A percentile compares a stretch with the other conserved stretches of the same genome.
phyloP scores from a whole-genome alignment of 1,139 yeast genomes.

The Suhomyces anneliseae region DNA sequence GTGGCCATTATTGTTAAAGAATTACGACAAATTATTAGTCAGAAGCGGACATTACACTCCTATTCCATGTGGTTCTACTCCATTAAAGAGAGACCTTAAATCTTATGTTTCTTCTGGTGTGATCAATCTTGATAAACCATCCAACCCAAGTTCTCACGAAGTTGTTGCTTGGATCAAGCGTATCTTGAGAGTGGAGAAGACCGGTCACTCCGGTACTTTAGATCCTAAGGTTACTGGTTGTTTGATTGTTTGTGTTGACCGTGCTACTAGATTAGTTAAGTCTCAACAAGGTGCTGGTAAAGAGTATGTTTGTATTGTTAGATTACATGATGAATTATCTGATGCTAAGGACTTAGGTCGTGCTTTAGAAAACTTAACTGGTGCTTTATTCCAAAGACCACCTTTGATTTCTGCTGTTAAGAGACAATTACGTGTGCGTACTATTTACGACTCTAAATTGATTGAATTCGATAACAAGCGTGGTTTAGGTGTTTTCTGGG shows the following conservation, averaged over 20 bases:
- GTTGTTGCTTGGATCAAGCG: slow-evolving; percentile 99
- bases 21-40: slow-evolving; percentile 89
- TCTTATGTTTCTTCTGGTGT: slow-evolving; percentile 92
- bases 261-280: slow-evolving; percentile 96
- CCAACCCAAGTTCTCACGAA: slow-evolving; percentile 97
- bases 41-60: slow-evolving; percentile 98
- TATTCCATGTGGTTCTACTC: slow-evolving; percentile 92
- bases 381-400: slow-evolving; percentile 98
- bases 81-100: slow-evolving; percentile 89
- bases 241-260: slow-evolving; percentile 94
- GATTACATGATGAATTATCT: slow-evolving; percentile 89
- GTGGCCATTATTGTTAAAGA: slow-evolving; percentile 93
- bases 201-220: slow-evolving; percentile 98
- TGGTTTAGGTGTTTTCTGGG: slow-evolving; percentile 98
- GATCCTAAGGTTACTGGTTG: slow-evolving; percentile 99
- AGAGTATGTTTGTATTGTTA: slow-evolving; percentile 96
- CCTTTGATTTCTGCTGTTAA: slow-evolving; percentile 98
- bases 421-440: slow-evolving; percentile 97
- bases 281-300: slow-evolving; percentile 99
- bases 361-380: slow-evolving; percentile 89
- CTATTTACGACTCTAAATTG: slow-evolving; percentile 93
- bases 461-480: slow-evolving; percentile 96
- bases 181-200: slow-evolving; percentile 90
- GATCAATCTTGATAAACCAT: slow-evolving; percentile 94
- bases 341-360: slow-evolving; percentile 90